Conservation (phyloP, 2,329 filamentous ascomycete genomes). For the Dryadomyces quercivorus region DNA sequence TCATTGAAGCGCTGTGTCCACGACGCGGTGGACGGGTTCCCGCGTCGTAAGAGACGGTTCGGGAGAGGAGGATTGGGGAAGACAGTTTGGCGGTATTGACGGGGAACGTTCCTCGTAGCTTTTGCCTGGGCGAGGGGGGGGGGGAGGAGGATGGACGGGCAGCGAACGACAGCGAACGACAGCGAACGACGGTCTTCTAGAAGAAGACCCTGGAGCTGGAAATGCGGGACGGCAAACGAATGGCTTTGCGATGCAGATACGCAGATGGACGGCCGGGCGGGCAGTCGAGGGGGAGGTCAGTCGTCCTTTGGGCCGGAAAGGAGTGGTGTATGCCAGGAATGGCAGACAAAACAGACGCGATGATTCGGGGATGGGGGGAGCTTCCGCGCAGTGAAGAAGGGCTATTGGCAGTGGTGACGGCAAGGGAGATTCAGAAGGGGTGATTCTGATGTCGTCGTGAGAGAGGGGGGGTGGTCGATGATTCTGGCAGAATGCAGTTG, state of each 20-base stretch:
- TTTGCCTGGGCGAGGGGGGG: background rate
- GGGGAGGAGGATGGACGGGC: background rate
- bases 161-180: background rate
- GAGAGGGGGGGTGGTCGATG: background rate
- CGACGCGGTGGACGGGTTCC: slow-evolving; percentile 57
- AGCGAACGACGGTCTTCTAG: background rate
- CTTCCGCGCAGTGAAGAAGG: background rate
- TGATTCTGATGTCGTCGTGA: background rate
- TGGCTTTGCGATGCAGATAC: no score
- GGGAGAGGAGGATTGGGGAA: slow-evolving; percentile 74
- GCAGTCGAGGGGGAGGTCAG: no score
- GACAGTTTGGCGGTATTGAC: slow-evolving; percentile 89
- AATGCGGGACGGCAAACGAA: no score
- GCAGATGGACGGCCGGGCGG: no score
- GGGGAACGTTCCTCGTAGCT: background rate
- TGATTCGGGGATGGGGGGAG: background rate
- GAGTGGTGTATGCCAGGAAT: background rate
- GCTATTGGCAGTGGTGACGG: background rate
- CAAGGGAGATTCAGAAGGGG: background rate
- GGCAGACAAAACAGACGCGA: background rate
- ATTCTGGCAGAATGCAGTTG: background rate
- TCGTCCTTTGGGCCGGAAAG: no score
- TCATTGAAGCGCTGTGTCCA: slow-evolving; percentile 28
- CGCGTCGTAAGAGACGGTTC: slow-evolving; percentile 85
- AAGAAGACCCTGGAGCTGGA: no score